These are phyloP conservation scores for Cystoderma amianthinum DNA, from an alignment of 768 basidiomycete species.

Conservation along the genomic window DNA sequence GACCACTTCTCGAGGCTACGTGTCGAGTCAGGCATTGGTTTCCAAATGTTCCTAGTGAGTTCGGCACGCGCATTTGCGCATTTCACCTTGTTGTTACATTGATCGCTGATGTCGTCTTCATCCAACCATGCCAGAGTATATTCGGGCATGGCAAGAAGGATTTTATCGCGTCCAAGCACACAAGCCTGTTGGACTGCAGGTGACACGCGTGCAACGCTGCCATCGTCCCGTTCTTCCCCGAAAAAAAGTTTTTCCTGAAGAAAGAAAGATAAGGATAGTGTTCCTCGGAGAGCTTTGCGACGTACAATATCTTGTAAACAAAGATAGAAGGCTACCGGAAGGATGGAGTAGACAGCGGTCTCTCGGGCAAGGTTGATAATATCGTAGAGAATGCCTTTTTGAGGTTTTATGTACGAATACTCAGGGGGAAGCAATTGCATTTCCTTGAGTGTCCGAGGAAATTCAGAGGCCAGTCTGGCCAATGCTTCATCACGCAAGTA, in stretches of 20 bases:
- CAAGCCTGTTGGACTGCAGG: slow-evolving; percentile 4
- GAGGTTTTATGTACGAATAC: slow-evolving; percentile 3
- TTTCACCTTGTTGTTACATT: background rate
- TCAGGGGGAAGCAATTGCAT: slow-evolving; percentile 3
- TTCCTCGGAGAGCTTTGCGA: background rate
- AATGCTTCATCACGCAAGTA: slow-evolving; percentile 8
- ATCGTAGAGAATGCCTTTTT: slow-evolving; percentile 6
- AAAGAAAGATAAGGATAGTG: background rate
- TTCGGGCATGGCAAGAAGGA: background rate
- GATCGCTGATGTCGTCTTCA: background rate
- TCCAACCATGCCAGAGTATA: slow-evolving; percentile 5
- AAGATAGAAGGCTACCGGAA: slow-evolving; percentile 6
- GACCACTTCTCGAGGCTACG: background rate
- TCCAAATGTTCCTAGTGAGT: background rate
- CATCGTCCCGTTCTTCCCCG: slow-evolving; percentile 4
- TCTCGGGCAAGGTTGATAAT: slow-evolving; percentile 6
- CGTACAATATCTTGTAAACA: slow-evolving; percentile 3
- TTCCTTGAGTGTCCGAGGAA: slow-evolving; percentile 4
- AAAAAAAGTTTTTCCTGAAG: background rate
- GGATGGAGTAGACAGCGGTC: slow-evolving; percentile 1
- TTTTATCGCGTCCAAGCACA: slow-evolving; percentile 7
- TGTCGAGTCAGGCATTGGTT: background rate
- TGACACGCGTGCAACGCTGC: slow-evolving; percentile 1
- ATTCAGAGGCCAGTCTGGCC: slow-evolving; percentile 5
- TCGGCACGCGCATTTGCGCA: background rate